Evolutionary conservation across 164 flowering plant species (phyloP).

Genomic region (Nelumbo lutea): DNA sequence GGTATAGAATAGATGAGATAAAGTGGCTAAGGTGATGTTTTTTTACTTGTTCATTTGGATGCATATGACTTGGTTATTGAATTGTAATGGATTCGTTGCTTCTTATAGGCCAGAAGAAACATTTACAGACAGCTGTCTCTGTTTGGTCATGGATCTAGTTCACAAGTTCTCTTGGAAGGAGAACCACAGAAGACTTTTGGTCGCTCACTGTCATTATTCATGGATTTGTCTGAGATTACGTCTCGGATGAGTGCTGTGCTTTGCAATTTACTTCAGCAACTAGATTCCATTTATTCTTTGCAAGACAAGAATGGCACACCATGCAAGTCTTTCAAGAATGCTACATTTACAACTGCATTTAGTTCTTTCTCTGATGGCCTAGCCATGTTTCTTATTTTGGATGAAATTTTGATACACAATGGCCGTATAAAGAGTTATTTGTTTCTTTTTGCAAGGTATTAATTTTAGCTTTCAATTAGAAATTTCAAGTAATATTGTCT

Average conservation of each 20-base stretch:
- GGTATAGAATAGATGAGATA: neutral
- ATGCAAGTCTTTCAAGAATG: slow-evolving; percentile 15
- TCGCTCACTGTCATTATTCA: slow-evolving; percentile 22
- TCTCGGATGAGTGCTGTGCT: slow-evolving; percentile 17
- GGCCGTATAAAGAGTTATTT: slow-evolving; percentile 20
- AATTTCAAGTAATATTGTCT: neutral
- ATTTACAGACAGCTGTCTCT: slow-evolving; percentile 19
- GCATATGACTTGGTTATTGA: neutral
- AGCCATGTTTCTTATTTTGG: slow-evolving; percentile 23
- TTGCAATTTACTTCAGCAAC: slow-evolving; percentile 27
- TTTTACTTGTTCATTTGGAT: neutral
- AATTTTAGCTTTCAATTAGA: neutral
- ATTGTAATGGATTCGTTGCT: neutral
- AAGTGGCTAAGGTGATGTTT: neutral
- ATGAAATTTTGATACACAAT: slow-evolving; percentile 24
- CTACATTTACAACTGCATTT: slow-evolving; percentile 12
- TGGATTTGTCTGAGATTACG: slow-evolving; percentile 25
- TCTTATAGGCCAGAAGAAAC: slow-evolving; percentile 19
- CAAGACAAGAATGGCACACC: slow-evolving; percentile 19
- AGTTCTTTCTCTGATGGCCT: slow-evolving; percentile 24
- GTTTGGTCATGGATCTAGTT: slow-evolving; percentile 25
- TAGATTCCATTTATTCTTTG: slow-evolving; percentile 25
- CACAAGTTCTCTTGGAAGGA: slow-evolving; percentile 29
- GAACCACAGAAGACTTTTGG: slow-evolving; percentile 32
- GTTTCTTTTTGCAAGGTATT: slow-evolving; percentile 24